These are phyloP conservation scores for Elaeis oleifera DNA, from an alignment of 202 grass and related monocot species.

Conservation along the genomic window DNA sequence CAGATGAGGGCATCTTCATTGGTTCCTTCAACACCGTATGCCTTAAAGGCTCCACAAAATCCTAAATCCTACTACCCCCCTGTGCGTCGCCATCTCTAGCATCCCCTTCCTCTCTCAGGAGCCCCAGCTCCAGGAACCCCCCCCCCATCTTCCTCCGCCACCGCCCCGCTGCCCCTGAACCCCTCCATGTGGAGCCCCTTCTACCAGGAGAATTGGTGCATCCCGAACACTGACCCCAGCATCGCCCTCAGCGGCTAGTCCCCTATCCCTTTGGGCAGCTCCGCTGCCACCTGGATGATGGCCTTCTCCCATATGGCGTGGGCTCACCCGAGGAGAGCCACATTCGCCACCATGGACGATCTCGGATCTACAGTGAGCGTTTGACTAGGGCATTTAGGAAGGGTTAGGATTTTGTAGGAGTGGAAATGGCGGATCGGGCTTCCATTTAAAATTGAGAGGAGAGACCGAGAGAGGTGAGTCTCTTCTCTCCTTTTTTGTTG, in stretches of 20 bases:
- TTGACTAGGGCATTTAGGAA: too few species aligned
- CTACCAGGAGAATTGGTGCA: conserved; percentile 86
- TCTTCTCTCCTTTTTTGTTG: too few species aligned
- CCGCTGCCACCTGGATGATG: conserved; percentile 21
- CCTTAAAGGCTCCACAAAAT: background rate
- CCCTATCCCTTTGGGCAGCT: background rate
- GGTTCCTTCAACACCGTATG: too few species aligned
- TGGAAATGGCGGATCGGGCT: too few species aligned
- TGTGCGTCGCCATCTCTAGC: conserved; percentile 39
- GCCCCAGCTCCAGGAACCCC: conserved; percentile 45
- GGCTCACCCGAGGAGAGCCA: too few species aligned
- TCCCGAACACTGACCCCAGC: conserved; percentile 25
- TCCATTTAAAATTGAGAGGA: too few species aligned
- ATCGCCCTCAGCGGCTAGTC: background rate
- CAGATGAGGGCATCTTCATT: too few species aligned
- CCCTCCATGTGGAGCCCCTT: conserved; percentile 65
- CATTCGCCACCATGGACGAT: too few species aligned
- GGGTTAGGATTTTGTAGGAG: too few species aligned
- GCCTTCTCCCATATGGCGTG: conserved; percentile 18
- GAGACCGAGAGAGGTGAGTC: too few species aligned
- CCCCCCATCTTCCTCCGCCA: conserved; percentile 12
- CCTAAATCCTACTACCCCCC: conserved; percentile 26
- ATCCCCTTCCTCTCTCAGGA: conserved; percentile 58
- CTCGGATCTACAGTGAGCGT: too few species aligned
- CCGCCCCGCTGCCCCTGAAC: conserved; percentile 47